Percentiles rank a stretch among this genome's conserved stretches.
Conservation (phyloP, 345 rosid genomes). For the Abelmoschus esculentus region DNA sequence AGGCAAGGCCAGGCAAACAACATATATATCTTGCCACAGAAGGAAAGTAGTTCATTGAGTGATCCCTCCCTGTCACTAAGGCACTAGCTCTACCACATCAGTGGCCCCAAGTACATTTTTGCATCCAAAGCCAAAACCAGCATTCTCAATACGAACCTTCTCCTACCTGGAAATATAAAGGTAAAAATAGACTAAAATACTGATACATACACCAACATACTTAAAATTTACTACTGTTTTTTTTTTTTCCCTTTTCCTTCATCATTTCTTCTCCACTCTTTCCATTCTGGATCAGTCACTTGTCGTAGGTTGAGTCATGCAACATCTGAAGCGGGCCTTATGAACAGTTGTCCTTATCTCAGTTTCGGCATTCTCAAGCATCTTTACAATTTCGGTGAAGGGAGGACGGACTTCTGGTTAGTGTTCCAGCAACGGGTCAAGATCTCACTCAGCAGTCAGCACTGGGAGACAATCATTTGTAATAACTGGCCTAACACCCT, state of each 20-base stretch:
- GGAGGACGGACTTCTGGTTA: conserved; percentile 42
- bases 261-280: conserved; percentile 11
- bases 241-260: conserved; percentile 1
- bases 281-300: conserved; percentile 17
- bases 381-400: conserved; percentile 33
- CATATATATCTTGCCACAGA: not conserved
- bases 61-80: too few species aligned
- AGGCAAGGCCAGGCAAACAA: not conserved
- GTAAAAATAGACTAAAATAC: not conserved
- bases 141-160: too few species aligned
- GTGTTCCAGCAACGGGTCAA: conserved; percentile 44
- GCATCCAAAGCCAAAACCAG: not conserved
- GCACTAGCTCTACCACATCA: too few species aligned
- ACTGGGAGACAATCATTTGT: conserved; percentile 39
- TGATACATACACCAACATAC: conserved; percentile 20
- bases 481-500: conserved; percentile 38
- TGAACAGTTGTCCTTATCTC: conserved; percentile 36
- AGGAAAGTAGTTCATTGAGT: too few species aligned
- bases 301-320: conserved; percentile 41
- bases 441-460: conserved; percentile 34
- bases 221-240: conserved; percentile 23
- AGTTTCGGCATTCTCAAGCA: conserved; percentile 40
- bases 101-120: too few species aligned
- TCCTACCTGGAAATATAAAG: too few species aligned
- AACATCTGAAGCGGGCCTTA: conserved; percentile 47